phyloP scores from a whole-genome alignment of 2,329 filamentous ascomycete genomes.

The Geosmithia putterillii region DNA sequence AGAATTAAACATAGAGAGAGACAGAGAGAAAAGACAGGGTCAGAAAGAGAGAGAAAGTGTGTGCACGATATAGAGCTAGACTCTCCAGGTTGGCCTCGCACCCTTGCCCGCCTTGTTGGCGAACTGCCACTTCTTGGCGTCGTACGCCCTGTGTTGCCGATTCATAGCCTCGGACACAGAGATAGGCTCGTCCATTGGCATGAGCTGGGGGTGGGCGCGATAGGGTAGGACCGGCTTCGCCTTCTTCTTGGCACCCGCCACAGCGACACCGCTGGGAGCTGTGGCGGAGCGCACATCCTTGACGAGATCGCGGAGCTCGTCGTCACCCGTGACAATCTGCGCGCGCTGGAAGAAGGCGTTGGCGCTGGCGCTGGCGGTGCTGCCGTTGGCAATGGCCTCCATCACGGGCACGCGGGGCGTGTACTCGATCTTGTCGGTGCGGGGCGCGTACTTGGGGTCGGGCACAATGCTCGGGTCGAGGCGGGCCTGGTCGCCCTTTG shows the following conservation, averaged over 20 bases:
- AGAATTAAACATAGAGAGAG: not conserved
- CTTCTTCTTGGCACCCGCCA: conserved; percentile 8
- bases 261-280: conserved; percentile 3
- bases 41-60: not conserved
- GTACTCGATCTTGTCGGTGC: conserved; percentile 53
- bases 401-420: conserved; percentile 66
- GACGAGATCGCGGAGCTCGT: conserved; percentile 63
- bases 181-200: conserved; percentile 21
- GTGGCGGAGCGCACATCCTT: conserved; percentile 38
- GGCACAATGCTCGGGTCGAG: conserved; percentile 57
- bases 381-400: conserved; percentile 47
- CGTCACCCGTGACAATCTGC: conserved; percentile 65
- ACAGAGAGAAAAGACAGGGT: not conserved
- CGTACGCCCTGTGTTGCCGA: conserved; percentile 8
- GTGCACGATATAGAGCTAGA: not conserved
- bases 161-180: conserved; percentile 21
- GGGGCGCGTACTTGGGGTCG: conserved; percentile 35
- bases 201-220: conserved; percentile 16
- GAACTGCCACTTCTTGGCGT: conserved; percentile 14
- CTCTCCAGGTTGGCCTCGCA: conserved; percentile 9
- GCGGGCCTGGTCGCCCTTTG: conserved; percentile 54
- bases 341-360: conserved; percentile 56
- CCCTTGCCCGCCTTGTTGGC: conserved; percentile 8
- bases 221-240: conserved; percentile 21
- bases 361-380: conserved; percentile 25